Conservation (phyloP, 208 protist genomes). For the Trypanosoma brucei region DNA sequence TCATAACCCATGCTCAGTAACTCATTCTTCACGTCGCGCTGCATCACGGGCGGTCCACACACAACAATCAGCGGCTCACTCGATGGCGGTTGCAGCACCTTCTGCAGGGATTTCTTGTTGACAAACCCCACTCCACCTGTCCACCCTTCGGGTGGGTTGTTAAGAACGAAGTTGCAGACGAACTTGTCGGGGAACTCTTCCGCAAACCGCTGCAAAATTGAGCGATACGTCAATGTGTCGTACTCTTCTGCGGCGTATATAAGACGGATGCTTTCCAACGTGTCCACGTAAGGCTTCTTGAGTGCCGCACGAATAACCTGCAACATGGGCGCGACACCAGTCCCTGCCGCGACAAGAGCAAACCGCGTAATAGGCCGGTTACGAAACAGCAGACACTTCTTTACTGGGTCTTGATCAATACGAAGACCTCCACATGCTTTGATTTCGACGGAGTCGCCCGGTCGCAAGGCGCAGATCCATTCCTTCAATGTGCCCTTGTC, state of each 20-base stretch:
- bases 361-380: conserved; percentile 40
- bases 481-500: conserved; percentile 63
- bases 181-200: conserved; percentile 44
- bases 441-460: conserved; percentile 67
- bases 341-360: conserved; percentile 56
- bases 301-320: conserved; percentile 70
- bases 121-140: conserved; percentile 65
- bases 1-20: conserved; percentile 52
- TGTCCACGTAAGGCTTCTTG: conserved; percentile 41
- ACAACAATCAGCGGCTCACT: conserved; percentile 74
- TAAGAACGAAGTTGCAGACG: conserved; percentile 40
- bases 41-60: conserved; percentile 76
- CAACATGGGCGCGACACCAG: conserved; percentile 74
- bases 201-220: conserved; percentile 28
- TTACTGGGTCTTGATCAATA: conserved; percentile 34
- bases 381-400: conserved; percentile 44
- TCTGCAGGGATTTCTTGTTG: conserved; percentile 30
- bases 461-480: conserved; percentile 55
- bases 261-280: conserved; percentile 43
- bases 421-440: conserved; percentile 52
- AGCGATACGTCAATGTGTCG: conserved; percentile 55
- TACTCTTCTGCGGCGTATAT: conserved; percentile 59
- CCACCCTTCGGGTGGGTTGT: conserved; percentile 52
- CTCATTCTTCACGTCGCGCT: conserved; percentile 47
- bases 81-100: conserved; percentile 39